Base-by-base conservation (phyloP, 139 green algal genomes). In the Coccomyxa sp. region DNA sequence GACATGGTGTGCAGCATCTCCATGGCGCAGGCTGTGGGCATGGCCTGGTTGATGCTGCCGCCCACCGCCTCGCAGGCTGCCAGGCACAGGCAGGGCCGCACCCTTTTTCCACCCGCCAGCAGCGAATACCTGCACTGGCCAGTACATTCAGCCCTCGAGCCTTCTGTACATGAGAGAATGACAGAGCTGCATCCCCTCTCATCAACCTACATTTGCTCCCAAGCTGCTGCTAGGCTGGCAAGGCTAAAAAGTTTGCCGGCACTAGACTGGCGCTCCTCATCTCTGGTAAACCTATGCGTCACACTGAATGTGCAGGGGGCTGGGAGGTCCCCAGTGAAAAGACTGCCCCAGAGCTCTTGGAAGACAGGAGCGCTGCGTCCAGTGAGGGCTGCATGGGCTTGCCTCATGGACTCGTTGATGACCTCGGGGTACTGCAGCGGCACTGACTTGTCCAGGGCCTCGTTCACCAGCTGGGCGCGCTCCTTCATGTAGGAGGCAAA, bases 1-100 rank as follows among this genome's bases (percentile, higher is more conserved):
- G 73, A 82, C 96, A 99, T 99, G 31, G 95, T 99, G 91, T 99
- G 97, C 55, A 99, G 91, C 91, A 99, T 98, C 83, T 99, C 96
- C 88, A 99, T 90, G 38, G 95, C 95, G 79, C 95, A 98, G 8
- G 97, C 97, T 31, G 96, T 89, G 16, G 96, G 94, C 90, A 99
- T 95, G 29, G 92, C 93, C 55, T 84, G 41, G 39, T 91, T 83
- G 8, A 93, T 79, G 69, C 84, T 76, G 39, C 92, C 95, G 54
- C 95, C 97, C 29, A 99, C 93, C 8, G 99, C 85, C 82, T 99
- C 95, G 80, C 93, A 98, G 5, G 97, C 93, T 18, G 97, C 97
- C 39, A 99, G 85, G 82, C 92, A 98, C 39, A 99, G 88, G 6
- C 90, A 90, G 4, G 97, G 97, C 16, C 97, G 87, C 70, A 99